Percentiles rank a stretch among this genome's conserved stretches.
phyloP scores from a whole-genome alignment of 768 basidiomycete genomes.

The Clavaria fumosa region DNA sequence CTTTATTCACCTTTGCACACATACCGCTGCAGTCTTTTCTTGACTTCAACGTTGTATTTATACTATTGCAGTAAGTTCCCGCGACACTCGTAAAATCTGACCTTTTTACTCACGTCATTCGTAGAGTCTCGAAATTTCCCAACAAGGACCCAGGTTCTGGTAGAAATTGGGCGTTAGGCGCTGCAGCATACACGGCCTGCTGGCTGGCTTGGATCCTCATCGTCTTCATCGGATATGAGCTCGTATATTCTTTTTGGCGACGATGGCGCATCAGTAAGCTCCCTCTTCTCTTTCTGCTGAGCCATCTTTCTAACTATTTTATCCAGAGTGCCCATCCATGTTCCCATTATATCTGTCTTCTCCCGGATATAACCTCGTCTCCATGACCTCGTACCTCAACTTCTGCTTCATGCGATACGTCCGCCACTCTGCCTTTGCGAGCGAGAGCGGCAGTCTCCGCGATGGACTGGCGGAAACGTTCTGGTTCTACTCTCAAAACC shows the following conservation, averaged over 20 bases:
- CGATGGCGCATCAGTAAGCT: slow-evolving; percentile 71
- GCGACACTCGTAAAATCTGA: slow-evolving; percentile 6
- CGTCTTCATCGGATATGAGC: slow-evolving; percentile 63
- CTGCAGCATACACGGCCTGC: slow-evolving; percentile 71
- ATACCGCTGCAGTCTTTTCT: slow-evolving; percentile 69
- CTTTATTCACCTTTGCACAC: slow-evolving; percentile 57
- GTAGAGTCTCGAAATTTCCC: slow-evolving; percentile 61
- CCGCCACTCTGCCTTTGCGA: slow-evolving; percentile 51
- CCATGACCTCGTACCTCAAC: slow-evolving; percentile 66
- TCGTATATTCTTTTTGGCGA: slow-evolving; percentile 58
- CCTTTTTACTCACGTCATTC: slow-evolving; percentile 3
- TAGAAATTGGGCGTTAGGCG: slow-evolving; percentile 68
- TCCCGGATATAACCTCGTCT: slow-evolving; percentile 57
- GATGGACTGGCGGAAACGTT: slow-evolving; percentile 64
- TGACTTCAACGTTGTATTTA: slow-evolving; percentile 80
- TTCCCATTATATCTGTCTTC: slow-evolving; percentile 74
- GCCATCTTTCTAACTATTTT: slow-evolving; percentile 1
- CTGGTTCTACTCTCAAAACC: slow-evolving; percentile 73
- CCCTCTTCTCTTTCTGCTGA: slow-evolving; percentile 7
- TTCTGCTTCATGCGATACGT: slow-evolving; percentile 78
- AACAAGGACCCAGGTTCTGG: slow-evolving; percentile 56
- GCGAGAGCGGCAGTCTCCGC: slow-evolving; percentile 29
- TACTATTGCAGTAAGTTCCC: slow-evolving; percentile 61
- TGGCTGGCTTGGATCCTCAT: slow-evolving; percentile 62
- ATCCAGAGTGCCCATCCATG: slow-evolving; percentile 65